Conservation (phyloP, 2,329 filamentous ascomycete genomes). For the Aureobasidium sp. region DNA sequence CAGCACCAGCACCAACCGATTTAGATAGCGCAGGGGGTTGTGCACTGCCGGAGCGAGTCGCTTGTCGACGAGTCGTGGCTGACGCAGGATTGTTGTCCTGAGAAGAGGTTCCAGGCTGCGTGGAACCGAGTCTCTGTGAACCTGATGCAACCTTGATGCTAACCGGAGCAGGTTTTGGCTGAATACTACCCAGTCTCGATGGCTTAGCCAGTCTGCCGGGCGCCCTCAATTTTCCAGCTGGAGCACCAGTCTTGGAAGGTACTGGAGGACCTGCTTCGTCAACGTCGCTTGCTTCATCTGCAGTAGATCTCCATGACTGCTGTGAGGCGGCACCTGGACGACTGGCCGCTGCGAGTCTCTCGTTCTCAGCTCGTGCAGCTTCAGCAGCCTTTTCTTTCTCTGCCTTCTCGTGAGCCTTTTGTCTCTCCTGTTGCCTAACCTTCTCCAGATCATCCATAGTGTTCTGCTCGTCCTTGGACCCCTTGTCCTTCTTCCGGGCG, state of each 20-base stretch:
- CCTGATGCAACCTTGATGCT: conserved; percentile 58
- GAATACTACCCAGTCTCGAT: conserved; percentile 41
- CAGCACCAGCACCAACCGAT: conserved; percentile 7
- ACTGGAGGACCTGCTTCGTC: conserved; percentile 57
- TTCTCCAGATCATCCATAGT: conserved; percentile 60
- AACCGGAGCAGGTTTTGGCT: conserved; percentile 62
- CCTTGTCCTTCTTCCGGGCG: conserved; percentile 56
- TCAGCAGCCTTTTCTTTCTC: conserved; percentile 36
- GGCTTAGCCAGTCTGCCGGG: conserved; percentile 31
- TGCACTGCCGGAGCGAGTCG: conserved; percentile 17
- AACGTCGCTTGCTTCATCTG: conserved; percentile 36
- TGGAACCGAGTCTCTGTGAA: conserved; percentile 28
- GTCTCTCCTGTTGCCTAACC: conserved; percentile 61
- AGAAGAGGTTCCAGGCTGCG: conserved; percentile 22
- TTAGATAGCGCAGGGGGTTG: conserved; percentile 7
- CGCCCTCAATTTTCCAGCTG: conserved; percentile 31
- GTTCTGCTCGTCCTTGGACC: conserved; percentile 56
- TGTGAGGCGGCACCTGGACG: conserved; percentile 15
- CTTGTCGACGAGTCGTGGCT: conserved; percentile 9
- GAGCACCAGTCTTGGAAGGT: conserved; percentile 43
- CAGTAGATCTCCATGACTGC: conserved; percentile 24
- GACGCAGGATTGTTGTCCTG: conserved; percentile 21
- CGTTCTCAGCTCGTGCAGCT: conserved; percentile 30
- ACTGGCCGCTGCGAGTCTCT: conserved; percentile 24
- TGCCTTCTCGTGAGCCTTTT: conserved; percentile 56